Evolutionary conservation across 2,329 filamentous ascomycete genomes (phyloP).

Genomic region (Dendryphion nanum): DNA sequence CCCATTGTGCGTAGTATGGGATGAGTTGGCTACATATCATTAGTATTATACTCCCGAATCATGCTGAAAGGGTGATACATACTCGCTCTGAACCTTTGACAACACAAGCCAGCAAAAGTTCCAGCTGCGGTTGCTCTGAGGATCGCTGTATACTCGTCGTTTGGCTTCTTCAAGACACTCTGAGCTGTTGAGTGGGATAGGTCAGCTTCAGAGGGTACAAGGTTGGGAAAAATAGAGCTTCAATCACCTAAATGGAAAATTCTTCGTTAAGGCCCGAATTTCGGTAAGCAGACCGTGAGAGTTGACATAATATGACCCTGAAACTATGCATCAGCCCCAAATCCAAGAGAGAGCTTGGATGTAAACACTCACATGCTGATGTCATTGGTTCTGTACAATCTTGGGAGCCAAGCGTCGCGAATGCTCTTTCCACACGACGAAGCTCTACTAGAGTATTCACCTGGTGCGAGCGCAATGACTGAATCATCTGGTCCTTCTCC

Average conservation of each 20-base stretch:
- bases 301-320: conserved; percentile 65
- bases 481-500: conserved; percentile 57
- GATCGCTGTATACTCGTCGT: conserved; percentile 61
- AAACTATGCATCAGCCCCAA: neutral
- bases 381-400: conserved; percentile 68
- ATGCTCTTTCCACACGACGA: conserved; percentile 67
- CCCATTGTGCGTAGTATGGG: conserved; percentile 57
- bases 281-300: conserved; percentile 69
- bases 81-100: conserved; percentile 65
- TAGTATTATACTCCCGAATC: conserved; percentile 1
- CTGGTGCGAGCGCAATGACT: conserved; percentile 63
- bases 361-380: conserved; percentile 53
- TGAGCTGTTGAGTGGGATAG: no score
- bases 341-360: neutral
- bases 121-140: conserved; percentile 68
- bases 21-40: conserved; percentile 56
- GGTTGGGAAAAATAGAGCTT: no score
- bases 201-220: no score
- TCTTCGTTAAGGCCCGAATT: conserved; percentile 64
- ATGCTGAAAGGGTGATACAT: conserved; percentile 30
- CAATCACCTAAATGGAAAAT: conserved; percentile 63
- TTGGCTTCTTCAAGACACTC: conserved; percentile 66
- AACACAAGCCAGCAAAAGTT: conserved; percentile 74
- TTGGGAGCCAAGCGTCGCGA: conserved; percentile 57
- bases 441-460: conserved; percentile 73